Evolutionary conservation across 164 flowering plant species (phyloP).

Genomic region (Dillenia suffruticosa): DNA sequence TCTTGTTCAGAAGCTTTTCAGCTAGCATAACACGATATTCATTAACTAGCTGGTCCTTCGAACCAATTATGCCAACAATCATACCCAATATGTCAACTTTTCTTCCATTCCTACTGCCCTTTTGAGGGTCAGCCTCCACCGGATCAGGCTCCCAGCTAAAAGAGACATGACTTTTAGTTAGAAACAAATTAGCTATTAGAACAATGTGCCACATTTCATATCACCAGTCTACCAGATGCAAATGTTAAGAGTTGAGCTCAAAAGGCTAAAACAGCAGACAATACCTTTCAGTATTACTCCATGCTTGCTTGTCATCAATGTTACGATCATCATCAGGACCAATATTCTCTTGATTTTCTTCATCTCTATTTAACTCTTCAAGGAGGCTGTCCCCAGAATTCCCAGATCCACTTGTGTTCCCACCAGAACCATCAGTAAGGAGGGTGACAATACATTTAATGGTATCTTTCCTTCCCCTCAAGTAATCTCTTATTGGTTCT

Average conservation of each 20-base stretch:
- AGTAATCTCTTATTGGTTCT: conserved; percentile 91
- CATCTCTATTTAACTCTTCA: conserved; percentile 95
- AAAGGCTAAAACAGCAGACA: too few species aligned
- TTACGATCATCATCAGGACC: conserved; percentile 68
- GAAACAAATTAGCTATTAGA: conserved; percentile 3
- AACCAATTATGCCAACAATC: conserved; percentile 94
- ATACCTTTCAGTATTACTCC: conserved; percentile 75
- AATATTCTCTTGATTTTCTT: conserved; percentile 66
- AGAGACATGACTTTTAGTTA: conserved; percentile 1
- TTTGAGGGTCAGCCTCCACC: conserved; percentile 85
- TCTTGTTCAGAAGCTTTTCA: conserved; percentile 90
- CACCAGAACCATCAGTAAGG: conserved; percentile 96
- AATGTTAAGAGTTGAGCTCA: too few species aligned
- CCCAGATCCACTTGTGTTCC: conserved; percentile 68
- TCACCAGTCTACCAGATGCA: not conserved
- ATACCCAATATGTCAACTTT: conserved; percentile 93
- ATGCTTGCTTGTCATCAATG: conserved; percentile 80
- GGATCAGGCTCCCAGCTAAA: conserved; percentile 99
- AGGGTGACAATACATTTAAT: conserved; percentile 96
- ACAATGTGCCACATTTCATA: conserved; percentile 1
- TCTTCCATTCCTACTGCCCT: conserved; percentile 68
- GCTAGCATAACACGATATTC: conserved; percentile 98
- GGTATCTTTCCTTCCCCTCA: conserved; percentile 92
- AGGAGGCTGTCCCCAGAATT: conserved; percentile 93
- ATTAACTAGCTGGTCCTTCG: conserved; percentile 94